phyloP scores from a whole-genome alignment of 768 basidiomycete species.

The Pisolithus tinctorius region DNA sequence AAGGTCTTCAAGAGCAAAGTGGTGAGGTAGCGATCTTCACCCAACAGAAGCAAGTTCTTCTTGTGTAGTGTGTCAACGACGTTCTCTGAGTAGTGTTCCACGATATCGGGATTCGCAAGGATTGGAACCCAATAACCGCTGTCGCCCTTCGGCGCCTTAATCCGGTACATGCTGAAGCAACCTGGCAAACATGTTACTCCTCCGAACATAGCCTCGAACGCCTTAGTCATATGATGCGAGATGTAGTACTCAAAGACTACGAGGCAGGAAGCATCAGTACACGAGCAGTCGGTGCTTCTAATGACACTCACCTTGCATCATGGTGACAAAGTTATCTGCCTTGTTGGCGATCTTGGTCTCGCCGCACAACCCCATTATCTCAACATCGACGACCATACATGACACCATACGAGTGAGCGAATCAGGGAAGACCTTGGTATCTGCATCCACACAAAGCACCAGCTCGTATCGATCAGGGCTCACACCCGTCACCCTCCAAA shows the following conservation, averaged over 20 bases:
- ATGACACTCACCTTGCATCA: slow-evolving; percentile 88
- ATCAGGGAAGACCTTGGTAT: slow-evolving; percentile 99
- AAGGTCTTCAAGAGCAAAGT: slow-evolving; percentile 98
- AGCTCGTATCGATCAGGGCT: slow-evolving; percentile 95
- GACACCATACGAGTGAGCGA: slow-evolving; percentile 93
- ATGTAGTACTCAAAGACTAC: slow-evolving; percentile 99
- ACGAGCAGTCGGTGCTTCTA: neutral
- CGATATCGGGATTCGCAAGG: slow-evolving; percentile 96
- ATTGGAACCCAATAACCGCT: slow-evolving; percentile 98
- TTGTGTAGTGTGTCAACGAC: slow-evolving; percentile 99
- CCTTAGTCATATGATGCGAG: slow-evolving; percentile 98
- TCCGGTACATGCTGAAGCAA: slow-evolving; percentile 99
- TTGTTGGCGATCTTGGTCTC: slow-evolving; percentile 99
- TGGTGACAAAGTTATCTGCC: slow-evolving; percentile 96
- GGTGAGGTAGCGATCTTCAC: slow-evolving; percentile 98
- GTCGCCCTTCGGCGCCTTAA: slow-evolving; percentile 98
- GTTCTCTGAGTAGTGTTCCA: slow-evolving; percentile 99
- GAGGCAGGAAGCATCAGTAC: slow-evolving; percentile 4
- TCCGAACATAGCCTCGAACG: slow-evolving; percentile 99
- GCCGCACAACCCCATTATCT: slow-evolving; percentile 98
- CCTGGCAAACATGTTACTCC: slow-evolving; percentile 99
- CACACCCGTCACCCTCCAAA: slow-evolving; percentile 94
- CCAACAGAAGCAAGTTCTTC: slow-evolving; percentile 95
- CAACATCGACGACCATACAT: slow-evolving; percentile 94
- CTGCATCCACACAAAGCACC: slow-evolving; percentile 93